Evolutionary conservation across 2,329 filamentous ascomycete species (phyloP).

Genomic region (Colletotrichum tofieldiae): DNA sequence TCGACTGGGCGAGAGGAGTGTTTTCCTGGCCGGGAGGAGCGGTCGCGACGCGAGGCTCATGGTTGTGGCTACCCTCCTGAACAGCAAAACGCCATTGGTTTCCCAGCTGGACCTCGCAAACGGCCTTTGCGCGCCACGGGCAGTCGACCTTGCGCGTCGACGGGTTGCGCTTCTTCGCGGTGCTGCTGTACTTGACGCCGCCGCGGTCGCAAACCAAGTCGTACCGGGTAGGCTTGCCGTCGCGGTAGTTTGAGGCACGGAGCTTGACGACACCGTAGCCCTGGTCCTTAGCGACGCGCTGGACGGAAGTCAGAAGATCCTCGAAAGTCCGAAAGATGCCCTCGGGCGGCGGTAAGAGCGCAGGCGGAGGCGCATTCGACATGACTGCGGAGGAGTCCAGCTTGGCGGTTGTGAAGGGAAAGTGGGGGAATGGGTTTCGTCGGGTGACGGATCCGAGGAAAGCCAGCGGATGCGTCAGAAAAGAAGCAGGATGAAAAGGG

Average conservation of each 20-base stretch:
- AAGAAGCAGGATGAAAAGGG: constrained; percentile 45
- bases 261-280: constrained; percentile 76
- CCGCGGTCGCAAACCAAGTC: constrained; percentile 76
- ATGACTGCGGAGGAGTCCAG: constrained; percentile 53
- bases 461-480: constrained; percentile 34
- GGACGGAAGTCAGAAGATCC: constrained; percentile 71
- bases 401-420: constrained; percentile 48
- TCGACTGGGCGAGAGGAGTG: constrained; percentile 70
- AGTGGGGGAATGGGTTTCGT: constrained; percentile 41
- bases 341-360: constrained; percentile 70
- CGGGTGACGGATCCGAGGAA: constrained; percentile 35
- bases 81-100: constrained; percentile 77
- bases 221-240: constrained; percentile 74
- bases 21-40: constrained; percentile 71
- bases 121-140: constrained; percentile 75
- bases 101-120: constrained; percentile 74
- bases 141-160: constrained; percentile 77
- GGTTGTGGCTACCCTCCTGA: constrained; percentile 73
- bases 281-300: constrained; percentile 73
- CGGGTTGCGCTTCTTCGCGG: constrained; percentile 75
- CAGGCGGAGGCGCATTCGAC: constrained; percentile 64
- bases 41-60: constrained; percentile 71
- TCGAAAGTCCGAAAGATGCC: constrained; percentile 74
- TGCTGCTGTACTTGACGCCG: constrained; percentile 76
- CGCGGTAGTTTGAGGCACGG: constrained; percentile 75